These are phyloP conservation scores for Echria macrotheca DNA, from an alignment of 495 filamentous ascomycete species.

Conservation along the genomic window DNA sequence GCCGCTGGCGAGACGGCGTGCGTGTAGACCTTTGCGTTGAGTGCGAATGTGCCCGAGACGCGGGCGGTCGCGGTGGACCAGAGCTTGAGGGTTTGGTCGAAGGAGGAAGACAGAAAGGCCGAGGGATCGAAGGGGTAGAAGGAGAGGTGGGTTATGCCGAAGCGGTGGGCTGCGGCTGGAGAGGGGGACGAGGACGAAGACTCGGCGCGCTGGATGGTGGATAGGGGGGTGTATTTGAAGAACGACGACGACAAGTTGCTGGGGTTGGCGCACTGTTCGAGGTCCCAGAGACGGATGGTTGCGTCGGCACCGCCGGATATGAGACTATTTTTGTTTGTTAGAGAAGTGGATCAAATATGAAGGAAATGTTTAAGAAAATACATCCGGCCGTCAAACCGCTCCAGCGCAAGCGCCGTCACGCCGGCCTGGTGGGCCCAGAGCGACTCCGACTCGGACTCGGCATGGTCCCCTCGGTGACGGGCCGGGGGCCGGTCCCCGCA, in stretches of 20 bases:
- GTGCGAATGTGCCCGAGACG: constrained; percentile 60
- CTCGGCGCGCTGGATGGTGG: constrained; percentile 25
- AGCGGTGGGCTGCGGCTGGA: constrained; percentile 51
- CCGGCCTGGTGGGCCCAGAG: constrained; percentile 65
- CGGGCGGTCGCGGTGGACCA: constrained; percentile 61
- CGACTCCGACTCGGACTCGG: constrained; percentile 7
- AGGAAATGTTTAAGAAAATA: constrained; percentile 33
- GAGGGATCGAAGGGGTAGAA: constrained; percentile 84
- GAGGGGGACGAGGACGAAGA: background rate
- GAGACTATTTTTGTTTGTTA: constrained; percentile 50
- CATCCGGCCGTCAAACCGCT: constrained; percentile 73
- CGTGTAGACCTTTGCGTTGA: constrained; percentile 66
- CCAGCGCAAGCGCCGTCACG: constrained; percentile 68
- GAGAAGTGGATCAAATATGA: background rate
- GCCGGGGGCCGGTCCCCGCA: constrained; percentile 44
- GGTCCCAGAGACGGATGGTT: constrained; percentile 77
- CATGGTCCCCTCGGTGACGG: no score
- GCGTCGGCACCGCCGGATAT: constrained; percentile 78
- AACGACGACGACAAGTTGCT: constrained; percentile 8
- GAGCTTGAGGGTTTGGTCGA: constrained; percentile 77
- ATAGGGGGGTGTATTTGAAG: constrained; percentile 48
- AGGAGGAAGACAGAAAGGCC: constrained; percentile 76
- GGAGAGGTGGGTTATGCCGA: constrained; percentile 74
- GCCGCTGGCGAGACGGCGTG: constrained; percentile 70
- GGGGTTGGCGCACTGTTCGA: constrained; percentile 51